Base-by-base conservation (phyloP, 75 land plant species). In the Ceratopteris richardii region DNA sequence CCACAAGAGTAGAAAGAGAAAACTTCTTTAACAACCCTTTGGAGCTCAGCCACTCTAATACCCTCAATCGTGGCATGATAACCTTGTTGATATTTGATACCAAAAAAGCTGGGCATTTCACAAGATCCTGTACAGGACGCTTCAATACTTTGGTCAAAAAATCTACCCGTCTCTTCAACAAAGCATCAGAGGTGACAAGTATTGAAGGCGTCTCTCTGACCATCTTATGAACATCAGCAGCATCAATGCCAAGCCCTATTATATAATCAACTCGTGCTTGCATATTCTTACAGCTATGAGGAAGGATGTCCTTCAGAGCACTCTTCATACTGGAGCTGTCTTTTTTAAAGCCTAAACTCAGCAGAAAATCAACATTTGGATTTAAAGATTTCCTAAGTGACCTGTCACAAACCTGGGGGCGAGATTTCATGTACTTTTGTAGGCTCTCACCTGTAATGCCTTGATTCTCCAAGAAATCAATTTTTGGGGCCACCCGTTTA, bases 341-440 rank as follows among this genome's bases (percentile, higher is more conserved):
- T 14, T 52, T 26, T 28, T 52, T 14, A 52, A 52, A 52, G 24
- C 54, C 54, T 23, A 52, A 26, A 14, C 54, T 26, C 54, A 52
- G 25, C 22, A 52, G 54, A 24, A 52, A 52, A 13, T 52, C 28
- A 11, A 52, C 3, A 26, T 21, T 52, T 23, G 24, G 54, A 9
- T 11, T 26, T 4, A 52, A 3, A 2, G 28, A 11, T 3, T 24
- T 52, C 23, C 27, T 52, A 1, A 52, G 25, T 22, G 54, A 52
- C 29, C 29, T 52, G 3, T 52, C 16, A 22, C 13, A 26, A 1
- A 52, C 54, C 16, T 52, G 54, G 25, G 54, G 54, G 6, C 29
- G 22, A 3, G 28, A 52, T 52, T 52, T 52, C 28, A 52, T 14
- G 5, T 24, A 26, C 54, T 52, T 52, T 14, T 52, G 54, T 14